A percentile compares a stretch with the other conserved stretches of the same genome.
Evolutionary conservation across 1,139 yeast genomes (phyloP).

Genomic region (Waltiozyma sp.): DNA sequence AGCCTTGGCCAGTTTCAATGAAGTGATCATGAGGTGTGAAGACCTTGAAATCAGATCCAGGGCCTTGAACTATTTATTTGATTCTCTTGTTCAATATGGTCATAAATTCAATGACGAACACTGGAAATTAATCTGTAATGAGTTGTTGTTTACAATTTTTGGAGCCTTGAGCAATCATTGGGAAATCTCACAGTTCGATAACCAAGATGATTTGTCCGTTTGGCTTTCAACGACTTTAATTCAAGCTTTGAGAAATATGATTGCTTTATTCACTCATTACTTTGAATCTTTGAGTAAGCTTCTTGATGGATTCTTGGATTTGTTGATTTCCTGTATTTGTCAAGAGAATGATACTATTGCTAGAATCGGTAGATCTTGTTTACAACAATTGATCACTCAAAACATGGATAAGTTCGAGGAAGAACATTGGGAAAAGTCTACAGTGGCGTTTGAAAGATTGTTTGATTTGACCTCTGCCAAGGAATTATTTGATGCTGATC

Average conservation of each 20-base stretch:
- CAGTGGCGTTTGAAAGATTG: constrained; percentile 49
- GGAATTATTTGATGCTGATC: constrained; percentile 70
- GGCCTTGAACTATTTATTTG: constrained; percentile 76
- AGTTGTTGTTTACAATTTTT: constrained; percentile 83
- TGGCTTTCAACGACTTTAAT: constrained; percentile 95
- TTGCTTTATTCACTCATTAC: constrained; percentile 70
- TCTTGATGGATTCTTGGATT: constrained; percentile 66
- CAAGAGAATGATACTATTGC: constrained; percentile 97
- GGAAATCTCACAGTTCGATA: constrained; percentile 54
- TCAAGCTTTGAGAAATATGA: constrained; percentile 86
- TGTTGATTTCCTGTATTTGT: constrained; percentile 80
- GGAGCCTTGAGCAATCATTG: constrained; percentile 68
- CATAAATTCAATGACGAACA: constrained; percentile 58
- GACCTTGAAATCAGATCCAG: constrained; percentile 91
- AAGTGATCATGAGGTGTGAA: constrained; percentile 84
- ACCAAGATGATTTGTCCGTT: constrained; percentile 77
- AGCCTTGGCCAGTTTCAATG: constrained; percentile 72
- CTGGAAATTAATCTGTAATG: constrained; percentile 75
- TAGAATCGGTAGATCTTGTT: constrained; percentile 83
- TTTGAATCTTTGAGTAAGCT: constrained; percentile 62
- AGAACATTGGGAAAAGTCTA: constrained; percentile 68
- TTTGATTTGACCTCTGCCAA: constrained; percentile 79
- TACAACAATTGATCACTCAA: constrained; percentile 64
- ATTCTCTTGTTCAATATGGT: constrained; percentile 71
- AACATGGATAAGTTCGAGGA: constrained; percentile 56